Evolutionary conservation across 176 grass and related monocot species (phyloP).

Genomic region (Chrysopogon serrulatus): DNA sequence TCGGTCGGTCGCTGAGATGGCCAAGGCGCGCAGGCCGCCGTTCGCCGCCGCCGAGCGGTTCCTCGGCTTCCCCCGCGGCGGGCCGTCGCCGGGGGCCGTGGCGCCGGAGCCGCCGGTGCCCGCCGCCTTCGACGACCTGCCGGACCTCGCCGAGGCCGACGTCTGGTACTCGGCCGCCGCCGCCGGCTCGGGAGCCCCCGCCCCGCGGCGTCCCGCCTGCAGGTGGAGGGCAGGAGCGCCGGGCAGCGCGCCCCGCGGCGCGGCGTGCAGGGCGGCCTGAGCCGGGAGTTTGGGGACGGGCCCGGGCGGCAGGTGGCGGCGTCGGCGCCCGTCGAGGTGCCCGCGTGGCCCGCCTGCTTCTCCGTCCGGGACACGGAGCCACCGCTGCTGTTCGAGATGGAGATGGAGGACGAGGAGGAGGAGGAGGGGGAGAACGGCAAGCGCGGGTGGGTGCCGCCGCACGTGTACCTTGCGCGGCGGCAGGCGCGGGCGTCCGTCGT

Average conservation of each 20-base stretch:
- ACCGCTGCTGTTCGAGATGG: neutral
- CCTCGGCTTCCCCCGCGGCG: constrained; percentile 44
- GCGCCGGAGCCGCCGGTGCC: constrained; percentile 14
- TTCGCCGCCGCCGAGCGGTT: constrained; percentile 51
- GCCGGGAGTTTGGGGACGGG: constrained; percentile 38
- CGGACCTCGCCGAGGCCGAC: constrained; percentile 70
- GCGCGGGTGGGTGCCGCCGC: constrained; percentile 62
- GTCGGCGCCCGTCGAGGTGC: constrained; percentile 71
- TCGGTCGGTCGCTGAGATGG: constrained; percentile 32
- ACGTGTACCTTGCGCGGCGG: constrained; percentile 62
- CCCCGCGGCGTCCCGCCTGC: neutral
- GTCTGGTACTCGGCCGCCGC: constrained; percentile 46
- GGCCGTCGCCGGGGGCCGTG: neutral
- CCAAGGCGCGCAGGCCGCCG: constrained; percentile 41
- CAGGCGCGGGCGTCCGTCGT: constrained; percentile 73
- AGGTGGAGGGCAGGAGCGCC: neutral
- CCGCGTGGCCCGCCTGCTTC: constrained; percentile 39
- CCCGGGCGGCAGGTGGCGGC: constrained; percentile 28
- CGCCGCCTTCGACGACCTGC: constrained; percentile 32
- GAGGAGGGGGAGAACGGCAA: neutral
- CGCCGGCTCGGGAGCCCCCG: neutral
- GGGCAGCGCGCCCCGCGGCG: neutral
- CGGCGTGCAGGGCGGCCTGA: constrained; percentile 28
- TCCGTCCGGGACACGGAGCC: neutral
- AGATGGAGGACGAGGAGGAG: neutral